Evolutionary conservation across 257 asterid genomes (phyloP), one percentile per base, ranked within the genome.

Genomic region (Jasminum sambac): DNA sequence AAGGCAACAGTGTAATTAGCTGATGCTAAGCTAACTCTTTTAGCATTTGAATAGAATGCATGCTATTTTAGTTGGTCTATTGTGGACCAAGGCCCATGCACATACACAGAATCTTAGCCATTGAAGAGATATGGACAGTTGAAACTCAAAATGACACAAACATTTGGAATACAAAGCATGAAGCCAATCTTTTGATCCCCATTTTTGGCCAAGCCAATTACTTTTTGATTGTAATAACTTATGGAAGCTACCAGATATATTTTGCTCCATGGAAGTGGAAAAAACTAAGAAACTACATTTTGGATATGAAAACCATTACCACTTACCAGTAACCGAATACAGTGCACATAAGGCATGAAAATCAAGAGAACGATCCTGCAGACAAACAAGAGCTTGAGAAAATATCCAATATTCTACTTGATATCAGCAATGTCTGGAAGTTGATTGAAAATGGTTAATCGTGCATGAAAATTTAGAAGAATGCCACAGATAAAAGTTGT

Each of bases 321-420:
- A 55, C 62, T 81, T 94, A 94, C 98, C 98, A 24, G 97, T 91
- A 79, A 91, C 91, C 77, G 99, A 92, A 79, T 94, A 94, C 10
- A 94, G 84, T 24, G 99, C 99, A 74, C 99, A 94, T 70, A 94
- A 83, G 77, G 87, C 96, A 41, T 77, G 80, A 74, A 94, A 94
- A 75, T 94, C 99, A 44, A 94, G 96, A 74, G 99, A 94, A 66
- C 99, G 92, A 78, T 94, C 99, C 99, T 91, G 96, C 84, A 82
- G 78, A 74, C 72, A 60, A 34, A 76, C 17, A 50, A 55, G 69
- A 65, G 25, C 12, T 64, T 25, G 60, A 67, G 58, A 46, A 76
- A 25, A 73, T 58, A 72, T 48, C 42, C 72, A 58, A 61, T 64
- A 73, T 8, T 70, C 16, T 41, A 64, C 6, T 2, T 75, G 65